A percentile compares a stretch with the other conserved stretches of the same genome.
These are phyloP conservation scores for Metarhizium rileyi DNA, from an alignment of 2,329 filamentous ascomycete genomes.

Conservation along the genomic window DNA sequence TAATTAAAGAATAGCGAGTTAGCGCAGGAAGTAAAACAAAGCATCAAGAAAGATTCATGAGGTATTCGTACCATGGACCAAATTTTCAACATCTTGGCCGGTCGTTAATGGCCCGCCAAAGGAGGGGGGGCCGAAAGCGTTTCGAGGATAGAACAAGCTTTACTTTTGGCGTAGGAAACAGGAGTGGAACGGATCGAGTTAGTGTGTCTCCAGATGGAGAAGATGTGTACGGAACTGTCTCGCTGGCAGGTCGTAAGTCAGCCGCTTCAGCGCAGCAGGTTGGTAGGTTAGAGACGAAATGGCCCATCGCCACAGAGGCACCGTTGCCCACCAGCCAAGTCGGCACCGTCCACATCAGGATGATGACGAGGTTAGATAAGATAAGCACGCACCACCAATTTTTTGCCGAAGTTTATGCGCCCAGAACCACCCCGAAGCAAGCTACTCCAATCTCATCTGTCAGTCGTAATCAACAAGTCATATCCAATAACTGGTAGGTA, in stretches of 20 bases:
- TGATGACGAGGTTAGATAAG: constrained; percentile 11
- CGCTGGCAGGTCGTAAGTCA: not conserved
- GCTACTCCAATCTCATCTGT: no score
- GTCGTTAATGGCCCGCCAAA: constrained; percentile 5
- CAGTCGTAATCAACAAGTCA: no score
- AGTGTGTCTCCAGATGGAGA: not conserved
- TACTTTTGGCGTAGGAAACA: not conserved
- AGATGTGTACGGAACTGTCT: not conserved
- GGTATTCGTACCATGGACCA: constrained; percentile 81
- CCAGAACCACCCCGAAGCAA: no score
- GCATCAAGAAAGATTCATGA: not conserved
- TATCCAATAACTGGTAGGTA: no score
- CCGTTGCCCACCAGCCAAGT: not conserved
- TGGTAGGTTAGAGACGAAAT: not conserved
- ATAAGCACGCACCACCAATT: constrained; percentile 4
- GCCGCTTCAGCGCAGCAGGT: not conserved
- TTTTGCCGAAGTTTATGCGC: constrained; percentile 11
- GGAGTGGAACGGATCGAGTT: not conserved
- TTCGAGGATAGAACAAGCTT: not conserved
- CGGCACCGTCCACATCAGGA: constrained; percentile 3
- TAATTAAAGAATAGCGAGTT: constrained; percentile 9
- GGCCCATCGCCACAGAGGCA: not conserved
- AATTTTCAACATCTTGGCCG: constrained; percentile 85
- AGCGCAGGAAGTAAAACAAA: not conserved
- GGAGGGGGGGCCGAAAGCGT: constrained; percentile 2